Percentiles rank a stretch among this genome's conserved stretches.
These are phyloP conservation scores for Podila epicladia DNA, from an alignment of 192 early-diverging fungal species.

Conservation along the genomic window DNA sequence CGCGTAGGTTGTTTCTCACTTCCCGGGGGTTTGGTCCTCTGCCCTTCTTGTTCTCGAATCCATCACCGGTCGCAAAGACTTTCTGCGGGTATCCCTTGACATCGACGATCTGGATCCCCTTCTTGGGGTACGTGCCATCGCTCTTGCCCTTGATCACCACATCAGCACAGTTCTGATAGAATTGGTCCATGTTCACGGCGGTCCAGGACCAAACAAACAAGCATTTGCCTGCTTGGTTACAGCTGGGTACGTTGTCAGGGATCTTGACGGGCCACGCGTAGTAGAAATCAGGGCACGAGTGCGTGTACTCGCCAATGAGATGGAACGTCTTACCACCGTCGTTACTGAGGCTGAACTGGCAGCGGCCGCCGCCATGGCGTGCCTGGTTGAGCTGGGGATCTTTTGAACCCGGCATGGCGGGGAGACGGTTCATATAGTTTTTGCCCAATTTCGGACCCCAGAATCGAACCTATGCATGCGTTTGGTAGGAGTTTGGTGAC, in stretches of 20 bases:
- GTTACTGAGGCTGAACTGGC: constrained; percentile 69
- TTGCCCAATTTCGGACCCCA: constrained; percentile 29
- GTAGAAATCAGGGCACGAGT: constrained; percentile 53
- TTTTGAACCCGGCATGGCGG: not conserved
- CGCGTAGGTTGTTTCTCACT: not conserved
- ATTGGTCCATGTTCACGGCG: constrained; percentile 74
- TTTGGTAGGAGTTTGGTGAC: not conserved
- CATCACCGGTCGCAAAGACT: constrained; percentile 14
- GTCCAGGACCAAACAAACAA: constrained; percentile 66
- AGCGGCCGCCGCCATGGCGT: constrained; percentile 72
- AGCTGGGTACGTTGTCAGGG: constrained; percentile 41
- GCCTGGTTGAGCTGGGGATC: constrained; percentile 48
- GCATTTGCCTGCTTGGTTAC: constrained; percentile 29
- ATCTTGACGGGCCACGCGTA: constrained; percentile 53
- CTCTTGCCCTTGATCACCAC: constrained; percentile 59
- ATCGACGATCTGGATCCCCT: constrained; percentile 32
- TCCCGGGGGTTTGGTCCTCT: constrained; percentile 5
- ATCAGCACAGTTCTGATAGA: constrained; percentile 82
- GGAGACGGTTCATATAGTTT: not conserved
- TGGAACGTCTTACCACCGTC: constrained; percentile 69
- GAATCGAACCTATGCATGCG: constrained; percentile 21
- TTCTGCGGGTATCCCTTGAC: not conserved
- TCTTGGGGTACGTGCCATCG: constrained; percentile 14
- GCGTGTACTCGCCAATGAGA: constrained; percentile 38
- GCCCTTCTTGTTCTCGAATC: constrained; percentile 19